Evolutionary conservation across 257 asterid species (phyloP).

Genomic region (Ilex asprella): DNA sequence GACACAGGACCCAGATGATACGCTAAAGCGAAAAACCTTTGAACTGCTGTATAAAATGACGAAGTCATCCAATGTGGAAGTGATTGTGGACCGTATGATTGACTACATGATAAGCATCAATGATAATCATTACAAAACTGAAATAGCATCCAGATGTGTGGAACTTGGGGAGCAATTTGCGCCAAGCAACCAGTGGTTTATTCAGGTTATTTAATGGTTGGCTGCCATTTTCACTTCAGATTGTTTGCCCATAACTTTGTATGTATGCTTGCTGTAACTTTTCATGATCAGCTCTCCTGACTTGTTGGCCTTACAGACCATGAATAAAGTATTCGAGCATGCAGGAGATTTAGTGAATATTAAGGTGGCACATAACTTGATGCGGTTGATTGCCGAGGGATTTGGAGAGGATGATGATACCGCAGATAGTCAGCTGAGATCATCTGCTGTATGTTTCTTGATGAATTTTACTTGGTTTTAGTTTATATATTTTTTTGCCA

Average conservation of each 20-base stretch:
- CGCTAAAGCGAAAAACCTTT: slow-evolving; percentile 96
- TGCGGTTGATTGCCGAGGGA: slow-evolving; percentile 96
- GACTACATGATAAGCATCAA: slow-evolving; percentile 87
- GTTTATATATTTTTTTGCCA: not conserved
- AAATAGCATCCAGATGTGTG: slow-evolving; percentile 98
- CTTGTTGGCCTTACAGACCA: slow-evolving; percentile 53
- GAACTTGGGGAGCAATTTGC: slow-evolving; percentile 99
- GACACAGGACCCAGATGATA: slow-evolving; percentile 93
- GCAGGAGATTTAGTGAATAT: slow-evolving; percentile 90
- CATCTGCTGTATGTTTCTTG: slow-evolving; percentile 83
- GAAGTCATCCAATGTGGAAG: slow-evolving; percentile 97
- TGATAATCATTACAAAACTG: slow-evolving; percentile 90
- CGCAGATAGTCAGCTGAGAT: slow-evolving; percentile 87
- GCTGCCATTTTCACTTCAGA: slow-evolving; percentile 1
- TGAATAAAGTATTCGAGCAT: slow-evolving; percentile 98
- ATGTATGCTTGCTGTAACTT: slow-evolving; percentile 6
- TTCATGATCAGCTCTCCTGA: slow-evolving; percentile 14
- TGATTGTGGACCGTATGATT: slow-evolving; percentile 93
- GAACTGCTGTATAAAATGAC: slow-evolving; percentile 96
- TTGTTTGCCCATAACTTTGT: slow-evolving; percentile 11
- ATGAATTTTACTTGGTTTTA: slow-evolving; percentile 13
- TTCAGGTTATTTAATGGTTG: slow-evolving; percentile 51
- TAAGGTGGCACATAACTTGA: slow-evolving; percentile 93
- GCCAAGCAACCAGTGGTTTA: slow-evolving; percentile 98
- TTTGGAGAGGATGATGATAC: slow-evolving; percentile 86